Conservation (phyloP, 2,329 filamentous ascomycete species). For the Fusarium oligoseptatum region DNA sequence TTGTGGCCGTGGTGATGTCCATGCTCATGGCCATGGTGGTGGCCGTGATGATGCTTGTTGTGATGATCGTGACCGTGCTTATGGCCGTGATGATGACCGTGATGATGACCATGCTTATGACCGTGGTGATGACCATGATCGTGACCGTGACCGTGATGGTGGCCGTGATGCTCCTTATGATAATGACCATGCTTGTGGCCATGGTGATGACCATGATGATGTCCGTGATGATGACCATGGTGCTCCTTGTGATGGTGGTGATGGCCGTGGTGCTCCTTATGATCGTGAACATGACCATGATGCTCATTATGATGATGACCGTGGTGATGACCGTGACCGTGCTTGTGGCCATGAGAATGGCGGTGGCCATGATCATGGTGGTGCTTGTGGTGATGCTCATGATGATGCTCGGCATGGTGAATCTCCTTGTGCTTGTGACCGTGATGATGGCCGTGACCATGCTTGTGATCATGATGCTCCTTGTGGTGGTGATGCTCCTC, state of each 20-base stretch:
- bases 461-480: conserved; percentile 17
- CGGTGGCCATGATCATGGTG: conserved; percentile 11
- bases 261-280: neutral
- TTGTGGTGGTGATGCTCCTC: neutral
- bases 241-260: neutral
- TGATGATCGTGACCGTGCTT: neutral
- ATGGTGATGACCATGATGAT: neutral
- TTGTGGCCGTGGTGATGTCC: conserved; percentile 7
- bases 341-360: conserved; percentile 6
- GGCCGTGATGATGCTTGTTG: neutral
- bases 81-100: neutral
- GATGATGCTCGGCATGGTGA: conserved; percentile 7
- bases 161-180: neutral
- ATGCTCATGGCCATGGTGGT: conserved; percentile 9
- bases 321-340: conserved; percentile 16
- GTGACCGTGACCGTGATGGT: conserved; percentile 6
- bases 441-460: conserved; percentile 5
- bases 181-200: neutral
- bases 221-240: conserved; percentile 2
- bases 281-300: neutral
- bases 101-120: conserved; percentile 1
- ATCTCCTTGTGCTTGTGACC: conserved; percentile 3
- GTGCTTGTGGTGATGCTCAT: conserved; percentile 27
- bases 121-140: neutral
- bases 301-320: conserved; percentile 11